Base-by-base conservation (phyloP, 176 grass and related monocot genomes). In the Alloteropsis semialata region DNA sequence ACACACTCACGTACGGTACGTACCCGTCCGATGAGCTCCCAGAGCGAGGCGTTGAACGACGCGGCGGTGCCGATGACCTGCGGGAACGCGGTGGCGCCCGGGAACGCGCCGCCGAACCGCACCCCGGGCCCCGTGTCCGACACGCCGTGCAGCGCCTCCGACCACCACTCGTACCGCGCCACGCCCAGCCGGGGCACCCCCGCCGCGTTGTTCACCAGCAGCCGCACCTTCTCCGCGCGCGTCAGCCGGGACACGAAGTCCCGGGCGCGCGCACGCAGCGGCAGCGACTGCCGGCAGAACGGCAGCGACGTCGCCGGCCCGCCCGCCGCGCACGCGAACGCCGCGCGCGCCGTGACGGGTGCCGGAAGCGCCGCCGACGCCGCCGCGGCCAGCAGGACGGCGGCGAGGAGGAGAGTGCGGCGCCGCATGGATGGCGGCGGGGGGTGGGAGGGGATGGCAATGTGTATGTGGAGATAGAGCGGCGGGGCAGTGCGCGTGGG, bases 21-120 rank as follows among this genome's bases (percentile, higher is more conserved):
- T 92, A 98, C 95, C 88, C 76, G 81, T 5, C 92, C 96, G 68
- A 95, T 64, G 90, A 98, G 90, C 84, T 95, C 82, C 96, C 92
- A 98, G 18, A 98, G 90, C 36, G 96, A 63, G 82, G 88, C 88
- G 84, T 98, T 98, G 90, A 98, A 80, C 7, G 90, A 61, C 0
- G 96, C 90, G n/a, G 96, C 88, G 69, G 88, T 46, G 42, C 92
- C 81, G 84, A 98, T 98, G 78, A 98, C 96, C 76, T 98, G 96
- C 36, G 96, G 96, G 87, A 98, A 98, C 33, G 90, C 92, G 25
- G 92, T 98, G 78, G 92, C 96, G 64, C 86, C 92, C 2, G 96
- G 92, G 84, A 91, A 95, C 42, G 74, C 70, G 22, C 96, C 92
- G 37, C 88, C 90, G 79, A 98, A 98, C 9, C 0, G 53, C 4